Evolutionary conservation across 2,329 filamentous ascomycete genomes (phyloP).

Genomic region (Amylocarpus encephaloides): DNA sequence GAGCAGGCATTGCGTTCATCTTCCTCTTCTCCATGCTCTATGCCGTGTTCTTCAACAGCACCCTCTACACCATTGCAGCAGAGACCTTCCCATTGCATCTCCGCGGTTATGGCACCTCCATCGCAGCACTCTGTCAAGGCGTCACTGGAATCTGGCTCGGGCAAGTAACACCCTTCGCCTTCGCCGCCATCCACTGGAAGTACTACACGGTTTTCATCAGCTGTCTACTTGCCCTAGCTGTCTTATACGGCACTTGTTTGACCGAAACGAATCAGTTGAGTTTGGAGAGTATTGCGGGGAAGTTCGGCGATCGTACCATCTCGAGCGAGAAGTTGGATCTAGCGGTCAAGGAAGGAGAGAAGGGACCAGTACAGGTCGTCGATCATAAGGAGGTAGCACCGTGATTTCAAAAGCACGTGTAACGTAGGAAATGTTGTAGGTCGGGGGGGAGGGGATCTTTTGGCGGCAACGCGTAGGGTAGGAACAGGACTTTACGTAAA

Average conservation of each 20-base stretch:
- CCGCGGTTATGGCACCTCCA: constrained; percentile 29
- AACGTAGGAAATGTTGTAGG: no score
- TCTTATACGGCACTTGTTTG: constrained; percentile 41
- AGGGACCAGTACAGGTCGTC: not conserved
- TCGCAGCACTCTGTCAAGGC: constrained; percentile 31
- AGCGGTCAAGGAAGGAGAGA: not conserved
- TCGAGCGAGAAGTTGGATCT: not conserved
- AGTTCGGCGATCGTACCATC: constrained; percentile 21
- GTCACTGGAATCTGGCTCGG: constrained; percentile 29
- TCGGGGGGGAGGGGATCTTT: no score
- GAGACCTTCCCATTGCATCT: constrained; percentile 33
- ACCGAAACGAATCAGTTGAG: constrained; percentile 63
- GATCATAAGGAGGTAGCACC: not conserved
- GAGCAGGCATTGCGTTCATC: constrained; percentile 33
- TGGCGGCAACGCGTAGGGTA: no score
- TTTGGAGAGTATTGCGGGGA: constrained; percentile 47
- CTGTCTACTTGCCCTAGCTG: constrained; percentile 26
- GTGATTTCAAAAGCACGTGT: not conserved
- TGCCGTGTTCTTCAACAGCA: constrained; percentile 35
- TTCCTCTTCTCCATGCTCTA: constrained; percentile 35
- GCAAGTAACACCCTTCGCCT: constrained; percentile 33
- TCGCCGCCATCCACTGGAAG: constrained; percentile 34
- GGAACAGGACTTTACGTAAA: no score
- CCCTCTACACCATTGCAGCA: constrained; percentile 31
- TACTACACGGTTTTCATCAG: constrained; percentile 37